Evolutionary conservation across 1,139 yeast species (phyloP).

Genomic region (Nadsonia commutata): DNA sequence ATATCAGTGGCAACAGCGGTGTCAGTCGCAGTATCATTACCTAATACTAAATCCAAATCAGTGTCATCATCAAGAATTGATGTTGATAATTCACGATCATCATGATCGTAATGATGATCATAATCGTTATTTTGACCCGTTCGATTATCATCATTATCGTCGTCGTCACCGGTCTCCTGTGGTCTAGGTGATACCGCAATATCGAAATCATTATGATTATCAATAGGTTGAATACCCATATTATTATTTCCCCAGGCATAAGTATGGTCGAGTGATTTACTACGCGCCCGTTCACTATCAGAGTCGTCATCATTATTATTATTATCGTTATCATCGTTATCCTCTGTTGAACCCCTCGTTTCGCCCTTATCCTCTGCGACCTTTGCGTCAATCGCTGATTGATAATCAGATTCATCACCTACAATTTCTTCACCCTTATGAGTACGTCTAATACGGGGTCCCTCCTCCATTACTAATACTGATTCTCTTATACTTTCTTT

Average conservation of each 20-base stretch:
- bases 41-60: slow-evolving; percentile 1
- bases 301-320: slow-evolving; percentile 2
- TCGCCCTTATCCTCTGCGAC: slow-evolving; percentile 11
- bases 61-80: slow-evolving; percentile 2
- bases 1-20: slow-evolving; percentile 1
- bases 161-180: slow-evolving; percentile 4
- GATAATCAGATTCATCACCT: slow-evolving; percentile 25
- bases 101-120: slow-evolving; percentile 5
- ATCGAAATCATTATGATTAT: background rate
- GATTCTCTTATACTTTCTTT: slow-evolving; percentile 51
- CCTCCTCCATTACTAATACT: slow-evolving; percentile 40
- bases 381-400: slow-evolving; percentile 12
- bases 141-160: slow-evolving; percentile 10
- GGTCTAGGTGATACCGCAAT: background rate
- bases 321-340: slow-evolving; percentile 4
- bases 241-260: too few relatives aligned
- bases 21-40: slow-evolving; percentile 1
- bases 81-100: slow-evolving; percentile 10
- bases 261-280: too few relatives aligned
- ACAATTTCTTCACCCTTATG: slow-evolving; percentile 86
- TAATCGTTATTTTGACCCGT: background rate
- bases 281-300: too few relatives aligned
- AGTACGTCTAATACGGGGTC: slow-evolving; percentile 56
- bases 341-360: slow-evolving; percentile 8
- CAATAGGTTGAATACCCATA: background rate